These are phyloP conservation scores for Paradendryphiella salina DNA, from an alignment of 2,329 filamentous ascomycete species.

Conservation along the genomic window DNA sequence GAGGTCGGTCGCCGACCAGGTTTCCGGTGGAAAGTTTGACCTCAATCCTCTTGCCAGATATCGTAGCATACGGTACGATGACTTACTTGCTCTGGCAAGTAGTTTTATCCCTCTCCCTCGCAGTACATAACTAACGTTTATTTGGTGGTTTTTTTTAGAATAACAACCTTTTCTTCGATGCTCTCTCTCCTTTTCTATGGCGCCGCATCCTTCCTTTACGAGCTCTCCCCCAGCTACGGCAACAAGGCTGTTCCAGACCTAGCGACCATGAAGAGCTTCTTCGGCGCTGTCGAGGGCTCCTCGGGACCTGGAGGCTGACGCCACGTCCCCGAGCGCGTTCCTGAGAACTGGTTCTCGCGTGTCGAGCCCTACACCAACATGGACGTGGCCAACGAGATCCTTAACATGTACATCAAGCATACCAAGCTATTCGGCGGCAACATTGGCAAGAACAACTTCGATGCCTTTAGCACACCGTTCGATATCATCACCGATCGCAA, in stretches of 20 bases:
- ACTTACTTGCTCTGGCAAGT: slow-evolving; percentile 41
- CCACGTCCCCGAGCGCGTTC: slow-evolving; percentile 47
- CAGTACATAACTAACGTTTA: neutral
- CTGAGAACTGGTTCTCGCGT: slow-evolving; percentile 49
- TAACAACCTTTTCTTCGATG: slow-evolving; percentile 51
- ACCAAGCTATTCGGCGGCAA: slow-evolving; percentile 53
- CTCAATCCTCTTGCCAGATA: slow-evolving; percentile 46
- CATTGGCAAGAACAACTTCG: slow-evolving; percentile 46
- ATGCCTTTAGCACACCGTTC: slow-evolving; percentile 43
- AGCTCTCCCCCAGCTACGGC: slow-evolving; percentile 46
- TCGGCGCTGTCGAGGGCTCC: slow-evolving; percentile 47
- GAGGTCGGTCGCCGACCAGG: slow-evolving; percentile 35
- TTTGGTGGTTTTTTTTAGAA: too few relatives aligned
- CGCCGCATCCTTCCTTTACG: slow-evolving; percentile 51
- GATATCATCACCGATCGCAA: slow-evolving; percentile 48
- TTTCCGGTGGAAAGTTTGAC: slow-evolving; percentile 45
- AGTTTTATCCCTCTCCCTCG: neutral
- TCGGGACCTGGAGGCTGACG: slow-evolving; percentile 44
- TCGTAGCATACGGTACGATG: slow-evolving; percentile 47
- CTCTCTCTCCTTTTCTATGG: slow-evolving; percentile 48
- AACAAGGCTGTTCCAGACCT: slow-evolving; percentile 24
- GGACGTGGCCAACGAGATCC: slow-evolving; percentile 48
- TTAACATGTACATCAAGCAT: slow-evolving; percentile 48
- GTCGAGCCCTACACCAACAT: slow-evolving; percentile 40
- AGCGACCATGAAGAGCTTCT: slow-evolving; percentile 36